Evolutionary conservation across 139 green algal genomes (phyloP), one percentile per base, ranked within the genome.

Genomic region (Tetradesmus lagerheimii): DNA sequence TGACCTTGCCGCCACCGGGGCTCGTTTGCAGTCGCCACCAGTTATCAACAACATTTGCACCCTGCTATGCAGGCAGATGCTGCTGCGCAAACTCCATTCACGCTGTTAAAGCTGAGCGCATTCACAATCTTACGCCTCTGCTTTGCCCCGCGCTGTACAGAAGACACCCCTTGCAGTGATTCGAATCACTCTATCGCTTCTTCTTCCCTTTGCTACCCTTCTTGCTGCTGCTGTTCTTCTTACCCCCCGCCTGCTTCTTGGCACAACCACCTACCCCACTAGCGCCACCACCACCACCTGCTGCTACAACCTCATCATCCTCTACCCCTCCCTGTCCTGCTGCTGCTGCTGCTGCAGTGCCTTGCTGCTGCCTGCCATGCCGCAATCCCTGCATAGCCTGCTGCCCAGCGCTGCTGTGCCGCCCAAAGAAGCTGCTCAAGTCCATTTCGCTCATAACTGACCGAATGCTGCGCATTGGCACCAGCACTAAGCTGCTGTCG

Each of bases 391-490:
- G 50, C 81, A 87, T 77, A 2, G 74, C 14, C n/a, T 67, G 34
- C 66, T 74, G 64, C 27, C 25, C 34, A 16, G 80, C 29, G 8
- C 41, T 67, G 31, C 41, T 31, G 20, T 89, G 85, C 43, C 74
- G 41, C 11, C 85, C 85, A 53, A 89, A 50, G 71, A 89, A 80
- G 64, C 38, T 74, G 29, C 74, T 84, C 8, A 89, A n/a, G 27
- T 89, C 85, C 71, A 75, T 75, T 23, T 89, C 85, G 39, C 71
- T 84, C 85, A 84, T 84, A 0, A 89, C 85, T 37, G 12, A 37
- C 16, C 43, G 31, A 4, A 89, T 50, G 18, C 67, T 53, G 34
- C 67, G 57, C 39, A 45, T 57, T 15, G 71, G 43, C 9, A 74
- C 20, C 15, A 50, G 4, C 23, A 75, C 35, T 27, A 47, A n/a